Conservation (phyloP, 169 alveolate genomes). For the Babesia gibsoni region DNA sequence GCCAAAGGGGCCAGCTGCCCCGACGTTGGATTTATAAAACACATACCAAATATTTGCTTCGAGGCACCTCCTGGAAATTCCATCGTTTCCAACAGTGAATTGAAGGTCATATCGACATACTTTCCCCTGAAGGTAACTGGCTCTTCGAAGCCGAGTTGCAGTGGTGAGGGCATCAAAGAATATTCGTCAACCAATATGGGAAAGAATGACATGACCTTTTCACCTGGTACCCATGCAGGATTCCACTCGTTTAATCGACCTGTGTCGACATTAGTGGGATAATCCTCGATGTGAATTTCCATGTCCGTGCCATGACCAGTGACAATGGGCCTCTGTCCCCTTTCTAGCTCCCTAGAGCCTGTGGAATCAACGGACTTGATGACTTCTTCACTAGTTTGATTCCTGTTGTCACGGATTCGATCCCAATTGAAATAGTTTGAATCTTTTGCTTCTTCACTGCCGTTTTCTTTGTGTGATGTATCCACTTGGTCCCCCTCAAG, state of each 20-base stretch:
- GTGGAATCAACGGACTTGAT: slow-evolving; percentile 44
- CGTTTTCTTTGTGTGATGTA: not conserved
- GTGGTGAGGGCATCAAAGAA: slow-evolving; percentile 75
- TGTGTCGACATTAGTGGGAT: slow-evolving; percentile 49
- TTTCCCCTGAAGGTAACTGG: slow-evolving; percentile 73
- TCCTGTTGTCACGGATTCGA: slow-evolving; percentile 7
- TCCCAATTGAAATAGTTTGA: slow-evolving; percentile 13
- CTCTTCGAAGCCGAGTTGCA: slow-evolving; percentile 78
- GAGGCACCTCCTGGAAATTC: not conserved
- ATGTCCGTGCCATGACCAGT: slow-evolving; percentile 50
- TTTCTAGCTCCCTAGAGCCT: slow-evolving; percentile 29
- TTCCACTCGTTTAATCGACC: slow-evolving; percentile 78
- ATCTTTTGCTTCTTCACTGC: not conserved
- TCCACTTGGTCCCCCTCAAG: not conserved
- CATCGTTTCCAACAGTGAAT: slow-evolving; percentile 55
- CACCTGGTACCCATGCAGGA: slow-evolving; percentile 64
- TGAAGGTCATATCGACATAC: slow-evolving; percentile 72
- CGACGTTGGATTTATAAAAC: slow-evolving; percentile 72
- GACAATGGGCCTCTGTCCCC: slow-evolving; percentile 41
- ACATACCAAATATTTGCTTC: slow-evolving; percentile 71
- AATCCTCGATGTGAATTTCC: slow-evolving; percentile 42
- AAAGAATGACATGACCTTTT: slow-evolving; percentile 71
- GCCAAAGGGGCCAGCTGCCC: slow-evolving; percentile 79
- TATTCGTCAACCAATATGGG: slow-evolving; percentile 74
- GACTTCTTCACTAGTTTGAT: slow-evolving; percentile 18